A percentile compares a stretch with the other conserved stretches of the same genome.
Conservation (phyloP, 2,329 filamentous ascomycete genomes). For the Emmonsiellopsis sp. region DNA sequence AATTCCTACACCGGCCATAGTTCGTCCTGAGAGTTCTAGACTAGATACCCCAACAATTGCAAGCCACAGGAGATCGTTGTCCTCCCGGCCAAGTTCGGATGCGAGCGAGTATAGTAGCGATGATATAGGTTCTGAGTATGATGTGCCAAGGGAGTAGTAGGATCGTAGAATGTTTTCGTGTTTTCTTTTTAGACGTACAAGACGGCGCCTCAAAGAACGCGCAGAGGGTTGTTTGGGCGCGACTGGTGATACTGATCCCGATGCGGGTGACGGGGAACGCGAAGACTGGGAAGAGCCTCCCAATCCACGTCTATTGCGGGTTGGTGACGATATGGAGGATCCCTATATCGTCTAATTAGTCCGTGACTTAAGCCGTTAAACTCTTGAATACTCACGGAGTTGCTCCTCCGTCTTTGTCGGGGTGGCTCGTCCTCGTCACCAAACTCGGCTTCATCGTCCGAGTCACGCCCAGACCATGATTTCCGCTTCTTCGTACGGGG, state of each 20-base stretch:
- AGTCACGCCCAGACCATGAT: slow-evolving; percentile 63
- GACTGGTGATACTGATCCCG: slow-evolving; percentile 28
- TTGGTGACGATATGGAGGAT: slow-evolving; percentile 34
- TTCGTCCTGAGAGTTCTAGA: slow-evolving; percentile 81
- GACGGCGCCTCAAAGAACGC: slow-evolving; percentile 59
- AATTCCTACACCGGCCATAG: slow-evolving; percentile 64
- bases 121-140: slow-evolving; percentile 89
- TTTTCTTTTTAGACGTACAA: slow-evolving; percentile 66
- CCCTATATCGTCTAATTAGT: slow-evolving; percentile 17
- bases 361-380: slow-evolving; percentile 6
- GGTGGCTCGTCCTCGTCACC: slow-evolving; percentile 63
- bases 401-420: slow-evolving; percentile 72
- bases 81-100: slow-evolving; percentile 88
- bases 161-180: slow-evolving; percentile 66
- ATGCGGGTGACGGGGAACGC: slow-evolving; percentile 37
- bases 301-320: slow-evolving; percentile 30
- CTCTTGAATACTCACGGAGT: slow-evolving; percentile 53
- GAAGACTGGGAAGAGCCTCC: slow-evolving; percentile 38
- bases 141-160: slow-evolving; percentile 81
- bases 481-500: slow-evolving; percentile 59
- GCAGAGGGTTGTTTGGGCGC: slow-evolving; percentile 57
- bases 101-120: slow-evolving; percentile 91
- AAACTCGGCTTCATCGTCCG: slow-evolving; percentile 52
- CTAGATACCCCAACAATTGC: slow-evolving; percentile 93
- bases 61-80: slow-evolving; percentile 93